phyloP scores from a whole-genome alignment of 2,329 filamentous ascomycete species.

The Raffaelea deltoideospora region DNA sequence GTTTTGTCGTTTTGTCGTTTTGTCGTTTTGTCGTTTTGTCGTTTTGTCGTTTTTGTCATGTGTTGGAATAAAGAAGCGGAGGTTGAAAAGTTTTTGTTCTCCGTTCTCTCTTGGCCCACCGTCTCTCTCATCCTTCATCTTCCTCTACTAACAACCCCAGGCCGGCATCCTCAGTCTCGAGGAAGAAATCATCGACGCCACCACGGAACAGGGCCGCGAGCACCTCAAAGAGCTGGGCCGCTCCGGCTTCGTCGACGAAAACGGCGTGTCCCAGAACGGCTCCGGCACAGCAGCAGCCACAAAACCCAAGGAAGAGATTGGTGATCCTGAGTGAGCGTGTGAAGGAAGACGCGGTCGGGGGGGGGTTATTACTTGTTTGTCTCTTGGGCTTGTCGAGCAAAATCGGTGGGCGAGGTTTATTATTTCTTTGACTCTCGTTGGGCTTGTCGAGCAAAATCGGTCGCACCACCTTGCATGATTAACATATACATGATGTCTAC shows the following conservation, averaged over 20 bases:
- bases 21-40: background rate
- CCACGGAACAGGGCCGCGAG: constrained; percentile 70
- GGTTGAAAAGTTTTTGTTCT: no score
- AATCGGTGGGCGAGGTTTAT: no score
- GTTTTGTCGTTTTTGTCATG: constrained; percentile 1
- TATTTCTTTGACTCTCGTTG: background rate
- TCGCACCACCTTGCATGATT: no score
- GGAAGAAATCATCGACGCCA: constrained; percentile 88
- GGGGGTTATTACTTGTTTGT: no score
- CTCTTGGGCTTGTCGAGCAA: no score
- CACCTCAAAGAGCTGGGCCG: constrained; percentile 59
- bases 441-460: no score
- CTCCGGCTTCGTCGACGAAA: constrained; percentile 3
- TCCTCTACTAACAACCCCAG: background rate
- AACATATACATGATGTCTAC: no score
- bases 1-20: background rate
- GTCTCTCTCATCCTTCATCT: background rate
- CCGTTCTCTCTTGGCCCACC: background rate
- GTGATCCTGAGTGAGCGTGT: no score
- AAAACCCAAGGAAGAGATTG: background rate
- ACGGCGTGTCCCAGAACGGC: background rate
- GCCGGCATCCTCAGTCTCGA: constrained; percentile 55
- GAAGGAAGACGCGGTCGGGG: no score
- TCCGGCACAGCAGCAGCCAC: no score
- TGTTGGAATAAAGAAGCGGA: no score